Base-by-base conservation (phyloP, 495 filamentous ascomycete genomes). In the Elasticomyces elasticus region DNA sequence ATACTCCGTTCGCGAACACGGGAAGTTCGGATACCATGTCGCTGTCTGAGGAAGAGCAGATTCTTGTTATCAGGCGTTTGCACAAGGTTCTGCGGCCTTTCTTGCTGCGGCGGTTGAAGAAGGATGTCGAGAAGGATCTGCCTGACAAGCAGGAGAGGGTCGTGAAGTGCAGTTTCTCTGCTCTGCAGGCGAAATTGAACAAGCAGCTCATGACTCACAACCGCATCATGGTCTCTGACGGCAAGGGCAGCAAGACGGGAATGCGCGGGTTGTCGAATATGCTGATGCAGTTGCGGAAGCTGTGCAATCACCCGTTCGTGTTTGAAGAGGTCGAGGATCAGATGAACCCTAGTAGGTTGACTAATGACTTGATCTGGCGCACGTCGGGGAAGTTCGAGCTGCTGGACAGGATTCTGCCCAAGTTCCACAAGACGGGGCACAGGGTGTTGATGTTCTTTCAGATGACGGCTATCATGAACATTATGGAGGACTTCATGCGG, bases 391-490 rank as follows among this genome's bases (percentile, higher is more conserved):
- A 98, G 69, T 98, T 98, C 62, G 92, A 98, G 71, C 76, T 98
- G 11, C 76, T 98, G 15, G 94, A 98, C 69, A 76, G 92, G 27
- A 76, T 98, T 48, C 69, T 98, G 38, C 92, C 92, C 10, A 98
- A 98, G 67, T 96, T 97, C 72, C 80, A 84, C 56, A 78, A 74
- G 0, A 86, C 88, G 3, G 85, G 86, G 31, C 92, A 98, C 78
- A 84, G 94, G 62, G 89, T 96, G 46, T 69, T 98, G 65, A 97
- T 98, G 84, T 98, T 98, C 79, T 98, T 98, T 79, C 92, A 98
- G 69, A 98, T 98, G 92, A 98, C 92, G 1, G 88, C 94, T 37
- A 98, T 98, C 64, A 98, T 98, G 92, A 95, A 98, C 68, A 98
- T 98, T 67, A 97, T 98, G 94, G 92, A 98, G 62, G 92, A 98